Evolutionary conservation across 345 rosid species (phyloP).

Genomic region (Crucihimalaya himalaica): DNA sequence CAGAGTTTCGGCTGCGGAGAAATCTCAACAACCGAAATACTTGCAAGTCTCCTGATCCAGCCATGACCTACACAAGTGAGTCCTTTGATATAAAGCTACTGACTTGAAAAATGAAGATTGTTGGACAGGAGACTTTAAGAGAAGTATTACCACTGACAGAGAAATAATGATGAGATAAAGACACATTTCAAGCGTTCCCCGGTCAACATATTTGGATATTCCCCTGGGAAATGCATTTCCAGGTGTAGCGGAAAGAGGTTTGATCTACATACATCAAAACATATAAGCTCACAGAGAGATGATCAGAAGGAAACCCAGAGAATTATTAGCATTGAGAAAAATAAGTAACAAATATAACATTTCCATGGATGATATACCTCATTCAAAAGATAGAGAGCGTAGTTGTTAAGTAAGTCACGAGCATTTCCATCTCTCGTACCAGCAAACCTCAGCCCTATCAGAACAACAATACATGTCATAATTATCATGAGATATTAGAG

Average conservation of each 20-base stretch:
- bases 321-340: constrained; percentile 3
- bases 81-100: constrained; percentile 27
- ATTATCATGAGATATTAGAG: constrained; percentile 22
- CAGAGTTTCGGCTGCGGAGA: constrained; percentile 70
- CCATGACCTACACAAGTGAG: constrained; percentile 73
- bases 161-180: constrained; percentile 89
- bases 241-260: constrained; percentile 63
- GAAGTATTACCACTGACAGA: constrained; percentile 67
- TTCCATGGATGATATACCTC: constrained; percentile 60
- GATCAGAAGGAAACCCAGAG: constrained; percentile 8
- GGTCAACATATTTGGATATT: constrained; percentile 74
- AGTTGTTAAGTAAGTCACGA: constrained; percentile 77
- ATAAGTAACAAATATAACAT: constrained; percentile 18
- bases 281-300: constrained; percentile 28
- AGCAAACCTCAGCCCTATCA: constrained; percentile 87
- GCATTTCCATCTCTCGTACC: constrained; percentile 88
- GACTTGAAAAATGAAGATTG: constrained; percentile 19
- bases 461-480: constrained; percentile 28
- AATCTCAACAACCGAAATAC: constrained; percentile 81
- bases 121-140: neutral
- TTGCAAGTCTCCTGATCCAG: constrained; percentile 93
- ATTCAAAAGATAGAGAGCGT: constrained; percentile 79
- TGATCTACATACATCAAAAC: constrained; percentile 60
- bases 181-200: constrained; percentile 91
- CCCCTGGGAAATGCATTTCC: constrained; percentile 69